phyloP scores from a whole-genome alignment of 768 basidiomycete species.

The Trametes coccinea region DNA sequence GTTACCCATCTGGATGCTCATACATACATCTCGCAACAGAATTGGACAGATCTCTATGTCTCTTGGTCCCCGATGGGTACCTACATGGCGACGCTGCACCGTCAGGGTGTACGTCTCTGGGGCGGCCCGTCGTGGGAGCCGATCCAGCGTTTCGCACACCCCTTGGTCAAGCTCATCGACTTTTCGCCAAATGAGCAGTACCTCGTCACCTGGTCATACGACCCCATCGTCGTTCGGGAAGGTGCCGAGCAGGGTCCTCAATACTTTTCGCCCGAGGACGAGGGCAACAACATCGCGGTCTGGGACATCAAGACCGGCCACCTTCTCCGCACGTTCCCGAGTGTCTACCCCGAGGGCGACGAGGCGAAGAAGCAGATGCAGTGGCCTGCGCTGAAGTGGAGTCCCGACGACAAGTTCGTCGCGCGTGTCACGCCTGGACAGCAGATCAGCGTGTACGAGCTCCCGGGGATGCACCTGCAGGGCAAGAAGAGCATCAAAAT shows the following conservation, averaged over 20 bases:
- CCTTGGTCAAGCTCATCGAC: slow-evolving; percentile 91
- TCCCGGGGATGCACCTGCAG: slow-evolving; percentile 90
- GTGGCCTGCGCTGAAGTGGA: slow-evolving; percentile 98
- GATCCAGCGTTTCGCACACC: slow-evolving; percentile 91
- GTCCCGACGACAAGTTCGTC: slow-evolving; percentile 92
- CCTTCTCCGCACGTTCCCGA: slow-evolving; percentile 88
- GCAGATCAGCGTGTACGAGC: slow-evolving; percentile 95
- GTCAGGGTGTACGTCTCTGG: slow-evolving; percentile 95
- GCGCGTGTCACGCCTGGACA: slow-evolving; percentile 86
- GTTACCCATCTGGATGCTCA: neutral
- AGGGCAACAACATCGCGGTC: slow-evolving; percentile 95
- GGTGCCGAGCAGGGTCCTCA: slow-evolving; percentile 79
- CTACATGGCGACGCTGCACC: slow-evolving; percentile 90
- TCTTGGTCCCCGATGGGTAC: slow-evolving; percentile 97
- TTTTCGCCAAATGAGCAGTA: slow-evolving; percentile 98
- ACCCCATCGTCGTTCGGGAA: slow-evolving; percentile 85
- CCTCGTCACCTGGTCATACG: slow-evolving; percentile 96
- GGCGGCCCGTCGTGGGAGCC: slow-evolving; percentile 89
- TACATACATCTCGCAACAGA: slow-evolving; percentile 42
- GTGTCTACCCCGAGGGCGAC: slow-evolving; percentile 60
- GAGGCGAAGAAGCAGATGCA: slow-evolving; percentile 78
- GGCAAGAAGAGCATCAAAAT: slow-evolving; percentile 98
- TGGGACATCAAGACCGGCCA: slow-evolving; percentile 97
- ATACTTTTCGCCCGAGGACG: slow-evolving; percentile 90
- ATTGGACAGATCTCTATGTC: slow-evolving; percentile 96